A percentile compares a stretch with the other conserved stretches of the same genome.
These are phyloP conservation scores for Datisca glomerata DNA, from an alignment of 306 rosid species.

Conservation along the genomic window DNA sequence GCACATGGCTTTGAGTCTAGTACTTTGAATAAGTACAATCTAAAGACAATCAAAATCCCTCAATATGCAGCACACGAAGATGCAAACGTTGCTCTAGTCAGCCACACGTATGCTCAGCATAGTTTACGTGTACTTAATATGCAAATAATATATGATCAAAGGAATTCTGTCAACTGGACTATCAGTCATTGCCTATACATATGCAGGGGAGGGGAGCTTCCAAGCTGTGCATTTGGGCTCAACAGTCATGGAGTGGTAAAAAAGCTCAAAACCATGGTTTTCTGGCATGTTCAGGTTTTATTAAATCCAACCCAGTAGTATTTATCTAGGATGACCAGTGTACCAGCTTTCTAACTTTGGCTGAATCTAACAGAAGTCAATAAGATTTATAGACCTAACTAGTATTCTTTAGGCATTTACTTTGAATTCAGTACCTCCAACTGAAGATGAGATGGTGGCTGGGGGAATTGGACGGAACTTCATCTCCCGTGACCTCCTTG, in stretches of 20 bases:
- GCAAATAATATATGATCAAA: constrained; percentile 37
- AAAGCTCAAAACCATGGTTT: no score
- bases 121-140: not conserved
- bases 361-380: not conserved
- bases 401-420: constrained; percentile 50
- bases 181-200: constrained; percentile 62
- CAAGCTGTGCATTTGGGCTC: constrained; percentile 68
- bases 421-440: constrained; percentile 59
- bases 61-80: constrained; percentile 90
- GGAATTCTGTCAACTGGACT: constrained; percentile 40
- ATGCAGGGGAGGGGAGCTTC: constrained; percentile 96
- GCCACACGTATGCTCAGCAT: constrained; percentile 59
- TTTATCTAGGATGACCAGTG: no score
- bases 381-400: not conserved
- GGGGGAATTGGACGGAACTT: constrained; percentile 76
- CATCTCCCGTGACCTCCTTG: constrained; percentile 64
- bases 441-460: constrained; percentile 46
- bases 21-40: no score
- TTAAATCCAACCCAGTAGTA: no score
- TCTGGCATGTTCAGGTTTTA: no score
- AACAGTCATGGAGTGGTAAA: constrained; percentile 61
- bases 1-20: no score
- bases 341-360: no score
- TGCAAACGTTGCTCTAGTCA: constrained; percentile 60
- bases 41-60: no score